phyloP scores from a whole-genome alignment of 2,329 filamentous ascomycete genomes.

The Cercospora nicotianae region DNA sequence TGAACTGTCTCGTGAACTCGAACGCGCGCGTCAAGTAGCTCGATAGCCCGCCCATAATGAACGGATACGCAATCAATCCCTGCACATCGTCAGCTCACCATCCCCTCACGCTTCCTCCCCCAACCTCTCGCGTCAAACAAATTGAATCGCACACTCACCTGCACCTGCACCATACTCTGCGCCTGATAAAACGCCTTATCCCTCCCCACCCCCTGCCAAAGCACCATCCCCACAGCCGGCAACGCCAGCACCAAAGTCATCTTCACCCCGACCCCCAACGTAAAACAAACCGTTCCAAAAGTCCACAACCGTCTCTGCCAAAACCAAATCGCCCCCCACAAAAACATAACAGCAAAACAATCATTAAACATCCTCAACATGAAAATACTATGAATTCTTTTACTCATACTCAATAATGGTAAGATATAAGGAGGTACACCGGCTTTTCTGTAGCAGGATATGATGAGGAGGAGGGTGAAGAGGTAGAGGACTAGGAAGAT shows the following conservation, averaged over 20 bases:
- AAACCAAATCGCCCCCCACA: slow-evolving; percentile 77
- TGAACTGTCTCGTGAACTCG: slow-evolving; percentile 84
- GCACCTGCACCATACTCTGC: slow-evolving; percentile 72
- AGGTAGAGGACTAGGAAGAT: slow-evolving; percentile 82
- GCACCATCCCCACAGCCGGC: slow-evolving; percentile 74
- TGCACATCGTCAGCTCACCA: slow-evolving; percentile 34
- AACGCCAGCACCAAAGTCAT: slow-evolving; percentile 86
- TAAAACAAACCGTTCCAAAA: slow-evolving; percentile 70
- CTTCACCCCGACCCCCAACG: slow-evolving; percentile 83
- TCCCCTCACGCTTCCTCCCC: background rate
- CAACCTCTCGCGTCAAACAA: background rate
- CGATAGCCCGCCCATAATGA: slow-evolving; percentile 62
- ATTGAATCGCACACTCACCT: slow-evolving; percentile 55
- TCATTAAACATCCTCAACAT: slow-evolving; percentile 94
- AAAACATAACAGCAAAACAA: slow-evolving; percentile 78
- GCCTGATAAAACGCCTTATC: slow-evolving; percentile 65
- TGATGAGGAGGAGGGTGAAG: slow-evolving; percentile 69
- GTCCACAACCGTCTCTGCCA: slow-evolving; percentile 76
- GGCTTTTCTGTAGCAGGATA: slow-evolving; percentile 76
- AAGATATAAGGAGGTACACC: slow-evolving; percentile 85
- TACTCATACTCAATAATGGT: slow-evolving; percentile 81
- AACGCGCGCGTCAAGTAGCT: slow-evolving; percentile 84
- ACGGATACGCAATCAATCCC: slow-evolving; percentile 63
- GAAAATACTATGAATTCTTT: slow-evolving; percentile 91
- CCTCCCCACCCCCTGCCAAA: slow-evolving; percentile 72